phyloP scores from a whole-genome alignment of 2,329 filamentous ascomycete genomes.

The Nemania sp. region DNA sequence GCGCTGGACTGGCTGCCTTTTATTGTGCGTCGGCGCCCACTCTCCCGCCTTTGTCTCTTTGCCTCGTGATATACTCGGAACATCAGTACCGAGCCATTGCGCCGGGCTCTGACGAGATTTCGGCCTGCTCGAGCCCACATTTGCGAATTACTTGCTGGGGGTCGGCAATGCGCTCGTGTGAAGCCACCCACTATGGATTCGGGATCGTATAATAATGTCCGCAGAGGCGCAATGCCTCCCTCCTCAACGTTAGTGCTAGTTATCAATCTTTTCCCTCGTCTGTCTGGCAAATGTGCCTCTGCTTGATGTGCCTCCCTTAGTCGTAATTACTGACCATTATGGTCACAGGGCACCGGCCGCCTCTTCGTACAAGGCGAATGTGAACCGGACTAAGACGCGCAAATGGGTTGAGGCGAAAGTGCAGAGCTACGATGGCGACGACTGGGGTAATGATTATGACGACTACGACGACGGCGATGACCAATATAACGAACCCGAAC shows the following conservation, averaged over 20 bases:
- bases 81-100: neutral
- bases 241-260: slow-evolving; percentile 36
- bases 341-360: slow-evolving; percentile 20
- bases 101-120: neutral
- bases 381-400: slow-evolving; percentile 88
- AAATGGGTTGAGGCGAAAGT: slow-evolving; percentile 95
- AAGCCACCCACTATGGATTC: slow-evolving; percentile 39
- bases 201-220: slow-evolving; percentile 42
- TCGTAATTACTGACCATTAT: slow-evolving; percentile 20
- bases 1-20: neutral
- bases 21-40: neutral
- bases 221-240: slow-evolving; percentile 36
- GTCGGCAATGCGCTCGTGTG: slow-evolving; percentile 20
- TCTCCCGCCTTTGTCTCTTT: neutral
- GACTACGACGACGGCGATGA: slow-evolving; percentile 71
- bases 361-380: slow-evolving; percentile 78
- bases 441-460: slow-evolving; percentile 83
- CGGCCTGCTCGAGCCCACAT: neutral
- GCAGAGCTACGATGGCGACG: slow-evolving; percentile 90
- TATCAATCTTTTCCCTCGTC: neutral
- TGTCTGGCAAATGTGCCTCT: neutral
- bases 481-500: slow-evolving; percentile 58
- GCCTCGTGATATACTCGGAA: neutral
- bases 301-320: neutral
- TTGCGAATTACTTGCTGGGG: neutral